Evolutionary conservation across 164 flowering plant genomes (phyloP).

Genomic region (Magnolia sinica): DNA sequence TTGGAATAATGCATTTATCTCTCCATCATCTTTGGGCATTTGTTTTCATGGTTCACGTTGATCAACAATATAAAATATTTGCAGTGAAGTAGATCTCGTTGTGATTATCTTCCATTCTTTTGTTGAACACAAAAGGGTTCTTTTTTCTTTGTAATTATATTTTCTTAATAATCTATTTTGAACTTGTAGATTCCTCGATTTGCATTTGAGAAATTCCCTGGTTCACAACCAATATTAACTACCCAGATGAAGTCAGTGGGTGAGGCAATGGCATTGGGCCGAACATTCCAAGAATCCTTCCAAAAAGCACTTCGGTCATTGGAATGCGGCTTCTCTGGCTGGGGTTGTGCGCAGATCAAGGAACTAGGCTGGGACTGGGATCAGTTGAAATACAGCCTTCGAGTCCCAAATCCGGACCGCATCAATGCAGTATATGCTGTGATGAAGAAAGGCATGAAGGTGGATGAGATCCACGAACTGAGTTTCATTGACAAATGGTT

Average conservation of each 20-base stretch:
- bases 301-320: slow-evolving; percentile 92
- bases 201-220: slow-evolving; percentile 98
- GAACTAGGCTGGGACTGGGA: slow-evolving; percentile 91
- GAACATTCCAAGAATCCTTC: slow-evolving; percentile 98
- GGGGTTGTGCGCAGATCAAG: slow-evolving; percentile 81
- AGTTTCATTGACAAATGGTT: slow-evolving; percentile 89
- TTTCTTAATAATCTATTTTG: slow-evolving; percentile 2
- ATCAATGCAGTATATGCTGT: slow-evolving; percentile 89
- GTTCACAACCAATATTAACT: slow-evolving; percentile 79
- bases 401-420: slow-evolving; percentile 91
- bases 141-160: neutral
- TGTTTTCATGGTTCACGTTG: neutral
- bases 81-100: neutral
- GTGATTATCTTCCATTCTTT: neutral
- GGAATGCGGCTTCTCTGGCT: slow-evolving; percentile 81
- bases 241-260: slow-evolving; percentile 99
- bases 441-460: slow-evolving; percentile 89
- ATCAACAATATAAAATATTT: neutral
- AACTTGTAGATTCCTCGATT: slow-evolving; percentile 87
- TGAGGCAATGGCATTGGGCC: slow-evolving; percentile 93
- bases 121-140: neutral
- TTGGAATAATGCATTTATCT: neutral
- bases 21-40: neutral
- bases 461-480: slow-evolving; percentile 77
- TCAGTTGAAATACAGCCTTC: slow-evolving; percentile 72